phyloP scores from a whole-genome alignment of 176 grass and related monocot species.

The Musa troglodytarum region DNA sequence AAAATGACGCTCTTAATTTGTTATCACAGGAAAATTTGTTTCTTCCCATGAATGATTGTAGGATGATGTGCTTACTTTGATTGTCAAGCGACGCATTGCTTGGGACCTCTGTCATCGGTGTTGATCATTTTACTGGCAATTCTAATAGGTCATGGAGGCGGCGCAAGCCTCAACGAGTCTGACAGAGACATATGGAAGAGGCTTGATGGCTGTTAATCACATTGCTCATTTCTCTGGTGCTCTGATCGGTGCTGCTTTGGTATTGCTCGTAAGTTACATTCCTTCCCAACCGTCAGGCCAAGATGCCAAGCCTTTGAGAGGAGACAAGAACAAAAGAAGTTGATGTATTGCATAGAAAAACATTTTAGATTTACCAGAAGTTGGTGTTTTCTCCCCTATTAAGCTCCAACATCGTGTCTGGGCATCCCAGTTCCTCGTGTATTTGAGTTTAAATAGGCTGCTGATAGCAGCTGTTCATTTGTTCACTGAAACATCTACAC shows the following conservation, averaged over 20 bases:
- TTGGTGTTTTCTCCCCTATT: neutral
- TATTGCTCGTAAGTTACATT: conserved; percentile 54
- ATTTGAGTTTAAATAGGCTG: too few relatives aligned
- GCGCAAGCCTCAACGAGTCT: conserved; percentile 54
- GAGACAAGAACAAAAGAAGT: conserved; percentile 43
- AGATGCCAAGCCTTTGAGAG: conserved; percentile 30
- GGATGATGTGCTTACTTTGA: neutral
- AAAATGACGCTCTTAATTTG: too few relatives aligned
- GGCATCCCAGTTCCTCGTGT: too few relatives aligned
- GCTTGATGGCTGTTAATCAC: conserved; percentile 64
- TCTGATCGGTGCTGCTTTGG: conserved; percentile 75
- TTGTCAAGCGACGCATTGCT: neutral
- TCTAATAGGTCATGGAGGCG: conserved; percentile 76
- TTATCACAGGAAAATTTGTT: too few relatives aligned
- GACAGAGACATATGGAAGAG: conserved; percentile 22
- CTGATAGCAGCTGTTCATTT: too few relatives aligned
- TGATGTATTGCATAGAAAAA: conserved; percentile 11
- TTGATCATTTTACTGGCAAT: neutral
- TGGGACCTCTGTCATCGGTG: neutral
- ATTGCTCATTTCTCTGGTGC: conserved; percentile 93
- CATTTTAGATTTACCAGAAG: neutral
- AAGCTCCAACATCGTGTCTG: neutral
- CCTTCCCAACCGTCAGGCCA: conserved; percentile 33
- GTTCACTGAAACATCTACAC: too few relatives aligned
- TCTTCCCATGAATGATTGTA: neutral